Conservation (phyloP, 2,329 filamentous ascomycete genomes). For the Calonectria leucothoes region DNA sequence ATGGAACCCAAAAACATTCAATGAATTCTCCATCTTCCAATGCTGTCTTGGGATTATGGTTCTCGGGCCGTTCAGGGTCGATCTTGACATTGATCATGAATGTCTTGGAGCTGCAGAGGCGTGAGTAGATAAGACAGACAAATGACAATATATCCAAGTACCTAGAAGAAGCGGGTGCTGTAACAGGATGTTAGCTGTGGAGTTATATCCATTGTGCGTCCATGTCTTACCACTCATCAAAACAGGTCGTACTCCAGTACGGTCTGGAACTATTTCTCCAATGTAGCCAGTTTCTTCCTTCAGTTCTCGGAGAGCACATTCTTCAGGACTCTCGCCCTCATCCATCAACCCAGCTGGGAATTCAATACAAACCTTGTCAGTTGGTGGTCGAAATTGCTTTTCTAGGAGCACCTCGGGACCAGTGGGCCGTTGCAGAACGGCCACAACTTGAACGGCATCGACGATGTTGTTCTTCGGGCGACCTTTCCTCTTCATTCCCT, state of each 20-base stretch:
- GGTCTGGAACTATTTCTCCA: conserved; percentile 53
- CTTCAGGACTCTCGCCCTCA: conserved; percentile 68
- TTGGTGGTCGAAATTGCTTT: conserved; percentile 74
- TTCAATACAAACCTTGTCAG: conserved; percentile 70
- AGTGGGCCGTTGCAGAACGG: conserved; percentile 68
- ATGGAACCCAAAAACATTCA: conserved; percentile 78
- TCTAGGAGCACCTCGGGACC: conserved; percentile 71
- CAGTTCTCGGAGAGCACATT: conserved; percentile 72
- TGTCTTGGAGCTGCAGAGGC: conserved; percentile 68
- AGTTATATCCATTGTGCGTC: conserved; percentile 39
- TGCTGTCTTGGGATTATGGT: conserved; percentile 75
- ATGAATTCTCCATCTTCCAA: conserved; percentile 87
- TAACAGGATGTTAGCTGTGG: conserved; percentile 73
- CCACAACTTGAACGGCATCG: conserved; percentile 80
- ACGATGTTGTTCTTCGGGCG: conserved; percentile 71
- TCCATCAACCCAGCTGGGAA: conserved; percentile 74
- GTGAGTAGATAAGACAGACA: not conserved
- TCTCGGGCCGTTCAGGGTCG: conserved; percentile 75
- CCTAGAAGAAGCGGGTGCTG: conserved; percentile 68
- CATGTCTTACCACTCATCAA: conserved; percentile 11
- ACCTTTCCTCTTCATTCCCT: conserved; percentile 77
- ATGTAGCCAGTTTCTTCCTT: conserved; percentile 76
- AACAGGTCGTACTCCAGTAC: conserved; percentile 1
- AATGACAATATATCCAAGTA: not conserved
- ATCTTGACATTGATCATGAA: conserved; percentile 79